Evolutionary conservation across 2,329 filamentous ascomycete species (phyloP).

Genomic region (Fusarium cicatricum): DNA sequence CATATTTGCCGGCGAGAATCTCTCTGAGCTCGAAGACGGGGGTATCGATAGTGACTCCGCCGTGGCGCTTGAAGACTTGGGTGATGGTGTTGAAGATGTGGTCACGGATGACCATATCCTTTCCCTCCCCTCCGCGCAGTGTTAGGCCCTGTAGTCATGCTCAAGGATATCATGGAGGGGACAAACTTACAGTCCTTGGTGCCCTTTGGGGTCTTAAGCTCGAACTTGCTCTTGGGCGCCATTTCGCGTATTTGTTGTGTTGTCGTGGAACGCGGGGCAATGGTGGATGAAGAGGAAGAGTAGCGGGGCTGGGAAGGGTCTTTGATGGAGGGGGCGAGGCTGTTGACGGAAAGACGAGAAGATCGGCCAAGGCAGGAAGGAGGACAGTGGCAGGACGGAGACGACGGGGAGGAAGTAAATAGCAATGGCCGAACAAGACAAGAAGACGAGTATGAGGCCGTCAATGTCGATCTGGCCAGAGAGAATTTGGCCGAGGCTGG

Average conservation of each 20-base stretch:
- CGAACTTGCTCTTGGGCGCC: slow-evolving; percentile 45
- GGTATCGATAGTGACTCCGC: slow-evolving; percentile 81
- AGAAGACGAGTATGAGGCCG: slow-evolving; percentile 20
- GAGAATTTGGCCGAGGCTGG: slow-evolving; percentile 35
- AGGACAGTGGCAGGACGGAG: slow-evolving; percentile 4
- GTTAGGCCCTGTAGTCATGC: slow-evolving; percentile 18
- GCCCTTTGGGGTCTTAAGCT: slow-evolving; percentile 87
- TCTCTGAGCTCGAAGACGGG: slow-evolving; percentile 87
- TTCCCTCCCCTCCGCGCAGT: slow-evolving; percentile 63
- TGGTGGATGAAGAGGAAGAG: slow-evolving; percentile 19
- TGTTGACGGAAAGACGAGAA: slow-evolving; percentile 11
- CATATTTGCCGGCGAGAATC: slow-evolving; percentile 88
- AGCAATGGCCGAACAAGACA: slow-evolving; percentile 16
- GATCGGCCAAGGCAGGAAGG: slow-evolving; percentile 11
- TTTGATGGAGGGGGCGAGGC: slow-evolving; percentile 32
- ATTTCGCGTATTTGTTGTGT: slow-evolving; percentile 34
- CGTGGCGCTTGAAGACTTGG: slow-evolving; percentile 84
- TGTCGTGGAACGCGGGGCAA: slow-evolving; percentile 37
- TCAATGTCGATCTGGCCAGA: slow-evolving; percentile 31
- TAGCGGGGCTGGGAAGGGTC: slow-evolving; percentile 38
- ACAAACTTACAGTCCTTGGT: slow-evolving; percentile 76
- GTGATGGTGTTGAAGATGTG: slow-evolving; percentile 80
- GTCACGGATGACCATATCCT: slow-evolving; percentile 82
- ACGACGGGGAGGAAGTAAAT: neutral
- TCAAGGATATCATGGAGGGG: neutral